phyloP scores from a whole-genome alignment of 805 yeast species.

The Peterozyma toletana region DNA sequence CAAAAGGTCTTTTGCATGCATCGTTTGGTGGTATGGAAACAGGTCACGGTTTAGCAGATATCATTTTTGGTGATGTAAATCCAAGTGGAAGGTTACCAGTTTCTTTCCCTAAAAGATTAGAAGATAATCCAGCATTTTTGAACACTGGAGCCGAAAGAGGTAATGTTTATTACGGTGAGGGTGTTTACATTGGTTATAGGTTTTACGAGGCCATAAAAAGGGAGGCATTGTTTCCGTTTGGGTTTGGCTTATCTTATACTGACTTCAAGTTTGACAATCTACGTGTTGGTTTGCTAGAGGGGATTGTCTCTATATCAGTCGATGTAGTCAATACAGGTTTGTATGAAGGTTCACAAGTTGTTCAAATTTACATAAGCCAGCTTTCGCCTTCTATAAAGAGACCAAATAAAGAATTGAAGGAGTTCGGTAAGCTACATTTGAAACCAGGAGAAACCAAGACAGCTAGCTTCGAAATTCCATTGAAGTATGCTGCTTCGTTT shows the following conservation, averaged over 20 bases:
- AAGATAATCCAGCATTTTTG: conserved; percentile 29
- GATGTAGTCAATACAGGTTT: conserved; percentile 39
- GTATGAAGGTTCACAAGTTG: conserved; percentile 41
- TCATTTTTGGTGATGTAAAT: conserved; percentile 32
- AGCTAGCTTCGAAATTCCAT: conserved; percentile 28
- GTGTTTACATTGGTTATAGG: conserved; percentile 36
- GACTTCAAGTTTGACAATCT: conserved; percentile 24
- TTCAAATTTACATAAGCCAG: conserved; percentile 38
- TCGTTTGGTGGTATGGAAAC: conserved; percentile 33
- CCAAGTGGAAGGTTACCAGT: conserved; percentile 35
- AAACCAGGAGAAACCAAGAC: conserved; percentile 33
- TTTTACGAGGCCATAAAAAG: conserved; percentile 29
- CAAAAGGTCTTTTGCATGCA: conserved; percentile 24
- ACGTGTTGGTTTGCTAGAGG: conserved; percentile 16
- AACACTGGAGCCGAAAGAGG: conserved; percentile 29
- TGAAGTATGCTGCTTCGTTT: conserved; percentile 46
- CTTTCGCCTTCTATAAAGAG: conserved; percentile 30
- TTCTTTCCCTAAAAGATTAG: conserved; percentile 28
- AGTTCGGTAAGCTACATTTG: conserved; percentile 41
- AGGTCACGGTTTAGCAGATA: conserved; percentile 35
- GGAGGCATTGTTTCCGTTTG: conserved; percentile 33
- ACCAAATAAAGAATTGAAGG: conserved; percentile 58
- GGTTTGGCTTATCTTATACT: conserved; percentile 36
- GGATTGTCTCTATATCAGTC: conserved; percentile 19
- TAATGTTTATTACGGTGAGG: conserved; percentile 35